phyloP scores from a whole-genome alignment of 2,329 filamentous ascomycete genomes.

The Epichloe baconii region DNA sequence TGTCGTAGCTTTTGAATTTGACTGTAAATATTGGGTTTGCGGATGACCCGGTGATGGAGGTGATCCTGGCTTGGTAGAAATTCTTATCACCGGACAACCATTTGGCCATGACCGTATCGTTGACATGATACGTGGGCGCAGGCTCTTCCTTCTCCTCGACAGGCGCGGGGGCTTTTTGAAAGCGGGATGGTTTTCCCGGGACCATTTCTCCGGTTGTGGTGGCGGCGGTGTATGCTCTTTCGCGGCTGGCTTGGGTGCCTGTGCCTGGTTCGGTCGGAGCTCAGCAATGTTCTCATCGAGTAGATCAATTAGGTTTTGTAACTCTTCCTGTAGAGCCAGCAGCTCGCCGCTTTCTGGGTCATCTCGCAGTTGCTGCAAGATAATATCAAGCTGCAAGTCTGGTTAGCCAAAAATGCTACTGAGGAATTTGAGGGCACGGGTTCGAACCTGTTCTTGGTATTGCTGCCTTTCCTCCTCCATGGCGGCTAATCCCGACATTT shows the following conservation, averaged over 20 bases:
- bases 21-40: conserved; percentile 86
- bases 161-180: conserved; percentile 39
- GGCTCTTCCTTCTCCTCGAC: conserved; percentile 39
- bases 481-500: conserved; percentile 22
- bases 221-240: conserved; percentile 31
- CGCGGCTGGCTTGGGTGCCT: conserved; percentile 30
- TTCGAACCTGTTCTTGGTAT: conserved; percentile 42
- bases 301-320: conserved; percentile 68
- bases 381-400: conserved; percentile 55
- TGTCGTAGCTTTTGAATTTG: conserved; percentile 86
- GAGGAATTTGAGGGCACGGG: not conserved
- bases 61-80: conserved; percentile 88
- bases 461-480: conserved; percentile 40
- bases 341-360: conserved; percentile 73
- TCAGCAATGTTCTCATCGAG: conserved; percentile 72
- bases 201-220: conserved; percentile 58
- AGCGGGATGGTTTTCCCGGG: conserved; percentile 67
- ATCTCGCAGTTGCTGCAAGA: conserved; percentile 61
- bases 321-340: conserved; percentile 62
- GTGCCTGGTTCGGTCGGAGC: conserved; percentile 43
- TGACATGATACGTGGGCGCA: conserved; percentile 60
- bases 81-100: conserved; percentile 81
- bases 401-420: conserved; percentile 8
- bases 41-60: conserved; percentile 84
- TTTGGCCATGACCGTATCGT: conserved; percentile 80